These are phyloP conservation scores for Geosmithia morbida DNA, from an alignment of 2,329 filamentous ascomycete genomes.

Conservation along the genomic window DNA sequence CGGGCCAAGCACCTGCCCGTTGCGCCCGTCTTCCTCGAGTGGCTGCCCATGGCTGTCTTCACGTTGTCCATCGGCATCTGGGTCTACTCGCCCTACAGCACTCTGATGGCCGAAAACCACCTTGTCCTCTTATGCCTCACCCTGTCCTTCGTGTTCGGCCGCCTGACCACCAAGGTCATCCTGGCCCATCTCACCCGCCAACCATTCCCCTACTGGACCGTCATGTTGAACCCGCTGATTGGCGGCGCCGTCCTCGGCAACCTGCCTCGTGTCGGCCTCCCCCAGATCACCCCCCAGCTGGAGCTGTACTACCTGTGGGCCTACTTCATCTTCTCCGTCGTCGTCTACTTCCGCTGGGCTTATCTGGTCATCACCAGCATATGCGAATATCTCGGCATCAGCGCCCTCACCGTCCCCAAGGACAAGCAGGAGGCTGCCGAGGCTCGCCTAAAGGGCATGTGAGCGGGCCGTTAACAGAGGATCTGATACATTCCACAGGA, in stretches of 20 bases:
- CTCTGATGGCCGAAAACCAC: constrained; percentile 68
- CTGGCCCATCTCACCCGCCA: constrained; percentile 86
- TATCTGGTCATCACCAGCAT: constrained; percentile 82
- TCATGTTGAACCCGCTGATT: constrained; percentile 76
- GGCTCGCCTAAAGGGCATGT: not conserved
- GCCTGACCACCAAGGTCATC: constrained; percentile 98
- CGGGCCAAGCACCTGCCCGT: constrained; percentile 58
- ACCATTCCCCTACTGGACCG: constrained; percentile 93
- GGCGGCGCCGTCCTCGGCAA: constrained; percentile 75
- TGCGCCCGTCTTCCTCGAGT: constrained; percentile 77
- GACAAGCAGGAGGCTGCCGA: constrained; percentile 31
- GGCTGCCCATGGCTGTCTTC: constrained; percentile 81
- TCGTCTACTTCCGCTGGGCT: constrained; percentile 92
- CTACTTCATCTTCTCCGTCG: constrained; percentile 69
- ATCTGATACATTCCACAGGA: no score
- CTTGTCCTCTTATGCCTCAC: constrained; percentile 85
- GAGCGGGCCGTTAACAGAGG: not conserved
- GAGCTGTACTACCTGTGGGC: constrained; percentile 73
- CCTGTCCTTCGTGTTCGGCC: constrained; percentile 92
- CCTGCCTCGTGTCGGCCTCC: constrained; percentile 61
- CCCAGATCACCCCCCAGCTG: constrained; percentile 44
- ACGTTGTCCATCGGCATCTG: constrained; percentile 62
- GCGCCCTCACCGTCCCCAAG: constrained; percentile 72
- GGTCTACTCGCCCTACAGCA: constrained; percentile 83
- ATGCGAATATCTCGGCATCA: constrained; percentile 84